Conservation (phyloP, 129 eudicot genomes). For the Dittrichia graveolens region DNA sequence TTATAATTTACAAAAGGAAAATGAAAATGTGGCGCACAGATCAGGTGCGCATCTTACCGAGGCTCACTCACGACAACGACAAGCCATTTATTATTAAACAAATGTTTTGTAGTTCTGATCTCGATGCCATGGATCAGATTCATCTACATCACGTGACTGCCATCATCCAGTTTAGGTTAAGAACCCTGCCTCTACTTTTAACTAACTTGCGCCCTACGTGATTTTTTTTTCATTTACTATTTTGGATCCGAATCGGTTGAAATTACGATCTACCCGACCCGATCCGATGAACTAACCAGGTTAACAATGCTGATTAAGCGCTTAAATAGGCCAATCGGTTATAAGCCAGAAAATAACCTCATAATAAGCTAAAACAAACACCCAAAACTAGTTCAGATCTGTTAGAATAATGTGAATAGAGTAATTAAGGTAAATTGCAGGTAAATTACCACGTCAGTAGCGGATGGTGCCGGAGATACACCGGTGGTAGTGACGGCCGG, state of each 20-base stretch:
- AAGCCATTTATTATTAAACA: slow-evolving; percentile 4
- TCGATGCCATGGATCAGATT: slow-evolving; percentile 12
- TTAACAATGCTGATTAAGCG: background rate
- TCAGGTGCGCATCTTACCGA: slow-evolving; percentile 7
- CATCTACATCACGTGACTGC: slow-evolving; percentile 28
- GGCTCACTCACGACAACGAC: slow-evolving; percentile 6
- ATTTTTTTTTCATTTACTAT: no score
- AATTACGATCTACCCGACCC: no score
- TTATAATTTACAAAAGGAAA: background rate
- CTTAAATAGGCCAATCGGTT: no score
- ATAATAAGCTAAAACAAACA: no score
- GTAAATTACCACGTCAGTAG: slow-evolving; percentile 48
- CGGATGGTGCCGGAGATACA: slow-evolving; percentile 47
- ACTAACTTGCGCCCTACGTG: slow-evolving; percentile 22
- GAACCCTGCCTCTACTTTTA: background rate
- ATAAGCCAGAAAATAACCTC: no score
- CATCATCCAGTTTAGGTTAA: slow-evolving; percentile 21
- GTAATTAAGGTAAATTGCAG: slow-evolving; percentile 4
- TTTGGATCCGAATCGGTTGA: no score
- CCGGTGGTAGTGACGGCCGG: slow-evolving; percentile 29
- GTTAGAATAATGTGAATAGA: background rate
- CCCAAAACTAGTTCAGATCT: no score
- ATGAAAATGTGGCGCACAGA: background rate
- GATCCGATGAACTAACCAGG: background rate
- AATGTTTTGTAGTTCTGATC: slow-evolving; percentile 12